Conservation (phyloP, 208 protist species). For the Leishmania lainsoni region DNA sequence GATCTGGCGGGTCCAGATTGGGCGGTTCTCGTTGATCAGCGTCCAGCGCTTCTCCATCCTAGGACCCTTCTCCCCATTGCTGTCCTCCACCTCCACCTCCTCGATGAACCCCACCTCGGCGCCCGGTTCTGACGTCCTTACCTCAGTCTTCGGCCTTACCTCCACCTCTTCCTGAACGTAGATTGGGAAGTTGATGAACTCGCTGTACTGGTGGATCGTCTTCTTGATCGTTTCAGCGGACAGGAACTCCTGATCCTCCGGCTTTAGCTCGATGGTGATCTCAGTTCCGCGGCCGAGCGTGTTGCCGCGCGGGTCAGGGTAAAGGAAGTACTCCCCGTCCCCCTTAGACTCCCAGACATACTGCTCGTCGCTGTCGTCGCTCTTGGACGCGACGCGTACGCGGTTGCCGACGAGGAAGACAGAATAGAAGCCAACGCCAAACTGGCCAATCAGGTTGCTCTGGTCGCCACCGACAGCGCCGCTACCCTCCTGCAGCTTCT, state of each 20-base stretch:
- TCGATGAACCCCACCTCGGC: constrained; percentile 78
- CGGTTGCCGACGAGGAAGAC: constrained; percentile 99
- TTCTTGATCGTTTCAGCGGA: constrained; percentile 89
- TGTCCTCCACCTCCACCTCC: constrained; percentile 39
- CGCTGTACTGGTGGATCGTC: constrained; percentile 97
- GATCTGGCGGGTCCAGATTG: constrained; percentile 98
- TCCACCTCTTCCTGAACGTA: constrained; percentile 88
- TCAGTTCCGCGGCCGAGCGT: constrained; percentile 97
- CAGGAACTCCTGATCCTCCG: constrained; percentile 97
- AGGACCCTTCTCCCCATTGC: constrained; percentile 59
- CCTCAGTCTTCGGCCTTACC: constrained; percentile 47
- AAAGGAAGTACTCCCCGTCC: constrained; percentile 94
- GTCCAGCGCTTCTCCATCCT: constrained; percentile 91
- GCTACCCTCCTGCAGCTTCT: constrained; percentile 58
- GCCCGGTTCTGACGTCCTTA: constrained; percentile 30
- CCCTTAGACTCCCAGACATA: constrained; percentile 99
- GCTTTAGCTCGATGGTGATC: constrained; percentile 97
- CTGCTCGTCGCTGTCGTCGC: constrained; percentile 92
- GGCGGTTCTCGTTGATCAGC: constrained; percentile 97
- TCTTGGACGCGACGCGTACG: constrained; percentile 97
- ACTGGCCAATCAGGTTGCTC: constrained; percentile 99
- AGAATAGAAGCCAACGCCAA: constrained; percentile 99
- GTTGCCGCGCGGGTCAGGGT: constrained; percentile 94
- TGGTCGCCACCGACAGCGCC: constrained; percentile 46
- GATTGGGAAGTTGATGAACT: constrained; percentile 99